These are phyloP conservation scores for Albizia julibrissin DNA, from an alignment of 306 rosid genomes.

Conservation along the genomic window DNA sequence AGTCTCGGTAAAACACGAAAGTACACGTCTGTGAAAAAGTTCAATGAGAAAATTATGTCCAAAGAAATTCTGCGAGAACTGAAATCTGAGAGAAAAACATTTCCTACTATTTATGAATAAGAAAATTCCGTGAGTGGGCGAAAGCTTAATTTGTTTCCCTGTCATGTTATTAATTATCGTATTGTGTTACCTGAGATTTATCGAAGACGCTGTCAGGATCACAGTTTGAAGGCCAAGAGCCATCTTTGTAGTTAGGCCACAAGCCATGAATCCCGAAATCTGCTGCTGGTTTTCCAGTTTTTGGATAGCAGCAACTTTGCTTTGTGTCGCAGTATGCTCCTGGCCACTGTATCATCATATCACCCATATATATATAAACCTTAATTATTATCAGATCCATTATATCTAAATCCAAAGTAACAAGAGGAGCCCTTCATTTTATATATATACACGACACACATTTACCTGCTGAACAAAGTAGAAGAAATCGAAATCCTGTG, in stretches of 20 bases:
- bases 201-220: conserved; percentile 71
- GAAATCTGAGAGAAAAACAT: neutral
- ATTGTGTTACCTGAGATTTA: conserved; percentile 55
- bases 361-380: neutral
- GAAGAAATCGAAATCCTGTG: conserved; percentile 77
- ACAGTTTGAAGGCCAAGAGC: conserved; percentile 73
- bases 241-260: conserved; percentile 78
- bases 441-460: neutral
- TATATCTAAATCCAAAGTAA: neutral
- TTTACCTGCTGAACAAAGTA: conserved; percentile 82
- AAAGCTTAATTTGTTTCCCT: neutral
- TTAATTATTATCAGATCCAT: neutral
- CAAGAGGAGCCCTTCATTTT: conserved; percentile 33
- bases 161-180: neutral
- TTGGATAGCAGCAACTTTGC: conserved; percentile 77
- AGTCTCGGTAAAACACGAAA: neutral
- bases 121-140: neutral
- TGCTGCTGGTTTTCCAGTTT: conserved; percentile 65
- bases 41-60: neutral
- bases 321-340: conserved; percentile 78
- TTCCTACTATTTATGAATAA: neutral
- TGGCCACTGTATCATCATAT: conserved; percentile 76
- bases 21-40: neutral
- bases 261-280: conserved; percentile 85
- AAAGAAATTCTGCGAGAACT: neutral